These are phyloP conservation scores for Thielaviopsis musarum DNA, from an alignment of 2,329 filamentous ascomycete species.

Conservation along the genomic window DNA sequence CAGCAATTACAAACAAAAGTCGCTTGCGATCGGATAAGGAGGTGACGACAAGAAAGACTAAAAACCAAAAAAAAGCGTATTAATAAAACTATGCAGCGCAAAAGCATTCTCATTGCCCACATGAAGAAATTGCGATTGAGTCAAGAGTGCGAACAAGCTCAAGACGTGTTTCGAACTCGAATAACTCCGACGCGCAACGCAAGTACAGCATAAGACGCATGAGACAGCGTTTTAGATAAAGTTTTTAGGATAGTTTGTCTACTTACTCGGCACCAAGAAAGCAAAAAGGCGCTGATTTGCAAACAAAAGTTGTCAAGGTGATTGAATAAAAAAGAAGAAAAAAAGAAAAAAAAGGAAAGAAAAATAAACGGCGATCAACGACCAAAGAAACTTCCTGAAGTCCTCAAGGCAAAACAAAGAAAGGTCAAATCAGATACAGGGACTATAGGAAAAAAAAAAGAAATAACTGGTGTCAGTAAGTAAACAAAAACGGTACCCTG, in stretches of 20 bases:
- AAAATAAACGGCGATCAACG: slow-evolving; percentile 1
- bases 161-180: background rate
- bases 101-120: background rate
- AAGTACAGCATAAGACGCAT: background rate
- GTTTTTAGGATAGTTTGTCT: background rate
- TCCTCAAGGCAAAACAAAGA: background rate
- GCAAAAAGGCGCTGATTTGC: background rate
- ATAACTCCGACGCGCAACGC: background rate
- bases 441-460: background rate
- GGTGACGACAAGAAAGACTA: background rate
- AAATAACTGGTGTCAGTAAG: background rate
- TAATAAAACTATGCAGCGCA: background rate
- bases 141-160: background rate
- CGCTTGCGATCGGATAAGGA: background rate
- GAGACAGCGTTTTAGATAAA: background rate
- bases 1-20: background rate
- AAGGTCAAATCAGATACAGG: background rate
- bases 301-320: background rate
- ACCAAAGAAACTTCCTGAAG: slow-evolving; percentile 2
- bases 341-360: background rate
- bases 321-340: background rate
- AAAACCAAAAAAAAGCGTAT: background rate
- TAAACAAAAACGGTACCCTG: background rate
- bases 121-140: background rate
- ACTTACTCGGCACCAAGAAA: background rate